phyloP scores from a whole-genome alignment of 805 yeast species.

The Sugiyamaella chiloensis region DNA sequence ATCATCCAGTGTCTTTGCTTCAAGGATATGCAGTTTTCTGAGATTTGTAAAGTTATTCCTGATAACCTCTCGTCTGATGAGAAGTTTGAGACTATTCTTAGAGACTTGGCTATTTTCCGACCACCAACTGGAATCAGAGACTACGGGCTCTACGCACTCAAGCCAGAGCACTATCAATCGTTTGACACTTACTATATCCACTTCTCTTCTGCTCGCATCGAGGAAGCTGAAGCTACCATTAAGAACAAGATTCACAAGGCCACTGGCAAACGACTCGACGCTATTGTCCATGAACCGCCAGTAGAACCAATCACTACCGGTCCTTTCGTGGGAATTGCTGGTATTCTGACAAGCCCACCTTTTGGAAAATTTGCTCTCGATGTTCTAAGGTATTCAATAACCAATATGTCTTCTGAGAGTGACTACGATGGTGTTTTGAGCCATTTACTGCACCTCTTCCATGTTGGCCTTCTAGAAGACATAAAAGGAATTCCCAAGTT shows the following conservation, averaged over 20 bases:
- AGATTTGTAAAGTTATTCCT: constrained; percentile 64
- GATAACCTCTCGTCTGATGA: constrained; percentile 74
- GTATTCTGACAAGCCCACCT: constrained; percentile 27
- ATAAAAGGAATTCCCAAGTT: constrained; percentile 22
- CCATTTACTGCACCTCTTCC: constrained; percentile 63
- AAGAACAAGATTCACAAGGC: constrained; percentile 45
- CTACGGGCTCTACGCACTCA: constrained; percentile 64
- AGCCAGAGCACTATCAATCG: constrained; percentile 47
- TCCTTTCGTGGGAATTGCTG: constrained; percentile 31
- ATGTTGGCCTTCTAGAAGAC: constrained; percentile 51
- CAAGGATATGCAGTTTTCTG: constrained; percentile 67
- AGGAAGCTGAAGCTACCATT: constrained; percentile 70
- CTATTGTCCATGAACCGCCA: constrained; percentile 57
- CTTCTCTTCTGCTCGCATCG: constrained; percentile 72
- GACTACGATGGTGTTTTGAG: constrained; percentile 58
- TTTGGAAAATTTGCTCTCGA: constrained; percentile 27
- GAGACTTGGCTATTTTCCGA: constrained; percentile 55
- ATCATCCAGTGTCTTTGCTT: constrained; percentile 83
- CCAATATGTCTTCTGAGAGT: constrained; percentile 27
- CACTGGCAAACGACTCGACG: constrained; percentile 39
- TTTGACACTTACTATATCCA: constrained; percentile 85
- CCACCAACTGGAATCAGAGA: constrained; percentile 59
- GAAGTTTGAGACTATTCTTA: constrained; percentile 61
- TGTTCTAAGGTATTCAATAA: constrained; percentile 16
- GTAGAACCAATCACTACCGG: constrained; percentile 31